Evolutionary conservation across 371 early-diverging fungal species (phyloP).

Genomic region (Chytridiales sp.): DNA sequence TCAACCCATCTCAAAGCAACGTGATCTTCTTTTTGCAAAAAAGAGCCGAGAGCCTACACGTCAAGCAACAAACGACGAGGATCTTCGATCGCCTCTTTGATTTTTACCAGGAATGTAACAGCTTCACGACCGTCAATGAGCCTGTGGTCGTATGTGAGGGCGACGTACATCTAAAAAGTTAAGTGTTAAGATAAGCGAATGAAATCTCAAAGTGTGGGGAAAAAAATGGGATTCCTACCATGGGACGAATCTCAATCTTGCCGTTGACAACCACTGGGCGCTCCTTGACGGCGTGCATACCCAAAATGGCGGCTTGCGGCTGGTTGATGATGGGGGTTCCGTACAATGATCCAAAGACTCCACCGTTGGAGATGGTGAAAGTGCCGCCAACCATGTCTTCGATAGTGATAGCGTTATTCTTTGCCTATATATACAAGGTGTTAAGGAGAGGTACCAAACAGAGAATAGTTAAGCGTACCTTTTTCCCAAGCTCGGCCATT

Average conservation of each 20-base stretch:
- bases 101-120: conserved; percentile 92
- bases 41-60: too few relatives aligned
- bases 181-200: background rate
- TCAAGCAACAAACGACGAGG: conserved; percentile 85
- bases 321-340: conserved; percentile 98
- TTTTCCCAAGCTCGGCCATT: conserved; percentile 82
- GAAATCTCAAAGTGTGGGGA: background rate
- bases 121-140: conserved; percentile 98
- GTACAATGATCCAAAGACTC: conserved; percentile 93
- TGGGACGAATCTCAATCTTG: conserved; percentile 92
- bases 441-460: background rate
- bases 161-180: conserved; percentile 79
- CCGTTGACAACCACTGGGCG: conserved; percentile 92
- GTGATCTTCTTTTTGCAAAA: background rate
- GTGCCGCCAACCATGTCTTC: conserved; percentile 98
- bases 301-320: conserved; percentile 95
- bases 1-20: too few relatives aligned
- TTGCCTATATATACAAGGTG: conserved; percentile 60
- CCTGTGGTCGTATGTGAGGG: conserved; percentile 97
- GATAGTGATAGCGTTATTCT: conserved; percentile 90
- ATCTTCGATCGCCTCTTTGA: conserved; percentile 96
- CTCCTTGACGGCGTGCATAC: conserved; percentile 98
- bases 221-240: conserved; percentile 49
- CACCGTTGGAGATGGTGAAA: conserved; percentile 98
- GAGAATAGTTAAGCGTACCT: conserved; percentile 50